phyloP scores from a whole-genome alignment of 306 rosid genomes.

The Rosa multiflora region DNA sequence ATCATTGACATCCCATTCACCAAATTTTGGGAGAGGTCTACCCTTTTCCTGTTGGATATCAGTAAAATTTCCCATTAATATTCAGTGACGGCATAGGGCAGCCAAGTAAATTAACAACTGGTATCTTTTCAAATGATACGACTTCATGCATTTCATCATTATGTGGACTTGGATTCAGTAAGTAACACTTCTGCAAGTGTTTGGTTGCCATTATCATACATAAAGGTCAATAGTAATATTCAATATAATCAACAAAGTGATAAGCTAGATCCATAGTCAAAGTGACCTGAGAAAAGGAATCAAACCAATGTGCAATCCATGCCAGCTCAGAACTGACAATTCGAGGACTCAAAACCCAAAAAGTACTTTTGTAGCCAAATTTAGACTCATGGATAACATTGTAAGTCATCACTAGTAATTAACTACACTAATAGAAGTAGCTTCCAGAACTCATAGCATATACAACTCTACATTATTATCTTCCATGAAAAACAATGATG shows the following conservation, averaged over 20 bases:
- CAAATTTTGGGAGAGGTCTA: constrained; percentile 92
- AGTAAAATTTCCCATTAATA: neutral
- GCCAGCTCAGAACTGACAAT: neutral
- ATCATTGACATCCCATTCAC: constrained; percentile 99
- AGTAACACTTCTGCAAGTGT: neutral
- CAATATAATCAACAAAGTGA: neutral
- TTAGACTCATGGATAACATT: neutral
- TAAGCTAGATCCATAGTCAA: neutral
- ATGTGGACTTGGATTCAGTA: neutral
- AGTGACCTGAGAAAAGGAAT: neutral
- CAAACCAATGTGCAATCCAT: neutral
- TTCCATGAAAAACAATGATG: neutral
- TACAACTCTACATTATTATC: neutral
- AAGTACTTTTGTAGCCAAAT: neutral
- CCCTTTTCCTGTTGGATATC: constrained; percentile 77
- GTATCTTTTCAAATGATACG: neutral
- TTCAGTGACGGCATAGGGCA: neutral
- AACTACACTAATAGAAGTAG: neutral
- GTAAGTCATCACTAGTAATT: neutral
- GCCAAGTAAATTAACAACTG: neutral
- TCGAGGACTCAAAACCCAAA: neutral
- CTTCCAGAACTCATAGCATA: neutral
- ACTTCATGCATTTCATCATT: neutral
- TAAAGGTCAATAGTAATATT: neutral
- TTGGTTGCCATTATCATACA: neutral